These are phyloP conservation scores for Cercophora sp. DNA, from an alignment of 495 filamentous ascomycete species.

Conservation along the genomic window DNA sequence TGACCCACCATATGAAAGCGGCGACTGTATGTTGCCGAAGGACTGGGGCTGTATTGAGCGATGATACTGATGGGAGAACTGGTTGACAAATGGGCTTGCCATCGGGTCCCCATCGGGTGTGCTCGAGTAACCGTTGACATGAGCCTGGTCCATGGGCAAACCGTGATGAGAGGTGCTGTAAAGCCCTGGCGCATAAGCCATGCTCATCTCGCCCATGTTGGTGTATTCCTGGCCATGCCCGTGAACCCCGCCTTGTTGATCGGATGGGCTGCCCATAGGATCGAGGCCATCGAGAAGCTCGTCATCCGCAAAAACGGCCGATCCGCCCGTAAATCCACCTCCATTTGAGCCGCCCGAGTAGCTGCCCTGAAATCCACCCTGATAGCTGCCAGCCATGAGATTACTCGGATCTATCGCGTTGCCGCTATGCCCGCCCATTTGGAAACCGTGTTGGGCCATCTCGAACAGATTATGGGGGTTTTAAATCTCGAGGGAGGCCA, in stretches of 20 bases:
- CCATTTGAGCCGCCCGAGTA: slow-evolving; percentile 35
- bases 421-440: slow-evolving; percentile 60
- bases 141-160: slow-evolving; percentile 46
- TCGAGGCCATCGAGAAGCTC: slow-evolving; percentile 60
- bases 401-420: slow-evolving; percentile 80
- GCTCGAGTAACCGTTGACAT: slow-evolving; percentile 74
- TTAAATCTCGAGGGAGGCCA: slow-evolving; percentile 1
- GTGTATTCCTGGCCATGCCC: slow-evolving; percentile 48
- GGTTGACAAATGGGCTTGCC: slow-evolving; percentile 77
- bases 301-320: slow-evolving; percentile 58
- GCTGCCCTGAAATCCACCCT: slow-evolving; percentile 37
- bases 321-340: slow-evolving; percentile 38
- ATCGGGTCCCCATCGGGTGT: slow-evolving; percentile 86
- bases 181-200: slow-evolving; percentile 43
- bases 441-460: slow-evolving; percentile 60
- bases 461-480: background rate
- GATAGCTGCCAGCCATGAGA: slow-evolving; percentile 57
- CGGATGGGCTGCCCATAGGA: slow-evolving; percentile 44
- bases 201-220: slow-evolving; percentile 44
- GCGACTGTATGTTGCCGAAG: slow-evolving; percentile 50
- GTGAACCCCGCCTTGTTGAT: slow-evolving; percentile 43
- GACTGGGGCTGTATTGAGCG: slow-evolving; percentile 54
- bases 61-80: slow-evolving; percentile 72
- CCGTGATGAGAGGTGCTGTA: slow-evolving; percentile 41
- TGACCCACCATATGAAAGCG: slow-evolving; percentile 48